A percentile compares a stretch with the other conserved stretches of the same genome.
Conservation (phyloP, 1,284 basidiomycete genomes). For the Quambalaria eucalypti region DNA sequence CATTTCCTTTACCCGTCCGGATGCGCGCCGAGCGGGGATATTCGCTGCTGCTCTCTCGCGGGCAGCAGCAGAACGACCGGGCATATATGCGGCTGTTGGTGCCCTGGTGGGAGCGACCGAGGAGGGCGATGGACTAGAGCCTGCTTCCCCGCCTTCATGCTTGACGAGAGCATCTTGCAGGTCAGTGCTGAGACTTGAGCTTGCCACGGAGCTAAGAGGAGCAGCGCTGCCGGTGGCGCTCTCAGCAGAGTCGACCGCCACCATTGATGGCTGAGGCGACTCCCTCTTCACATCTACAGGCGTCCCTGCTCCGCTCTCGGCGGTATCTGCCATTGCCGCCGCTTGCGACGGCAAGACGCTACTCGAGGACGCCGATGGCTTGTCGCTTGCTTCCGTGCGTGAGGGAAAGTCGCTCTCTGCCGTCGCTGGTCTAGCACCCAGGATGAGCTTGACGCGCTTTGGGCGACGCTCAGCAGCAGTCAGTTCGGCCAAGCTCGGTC, state of each 20-base stretch:
- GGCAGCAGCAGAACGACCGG: background rate
- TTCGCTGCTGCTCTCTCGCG: background rate
- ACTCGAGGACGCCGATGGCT: background rate
- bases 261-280: no score
- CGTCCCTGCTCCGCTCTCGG: background rate
- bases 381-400: background rate
- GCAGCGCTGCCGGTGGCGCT: background rate
- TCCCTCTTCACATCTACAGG: no score
- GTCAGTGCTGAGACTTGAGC: no score
- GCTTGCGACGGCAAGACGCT: background rate
- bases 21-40: background rate
- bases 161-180: background rate
- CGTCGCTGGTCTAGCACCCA: background rate
- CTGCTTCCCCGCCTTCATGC: background rate
- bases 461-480: constrained; percentile 2
- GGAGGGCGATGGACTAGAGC: background rate
- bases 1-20: background rate
- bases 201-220: no score
- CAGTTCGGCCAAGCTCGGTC: constrained; percentile 3
- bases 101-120: background rate
- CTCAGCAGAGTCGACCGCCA: background rate
- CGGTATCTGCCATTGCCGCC: background rate
- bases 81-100: background rate
- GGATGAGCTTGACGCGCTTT: constrained; percentile 3
- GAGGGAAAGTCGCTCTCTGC: background rate